Percentiles rank a stretch among this genome's conserved stretches.
phyloP scores from a whole-genome alignment of 768 basidiomycete genomes.

The Pilatotrama ljubarskyi region DNA sequence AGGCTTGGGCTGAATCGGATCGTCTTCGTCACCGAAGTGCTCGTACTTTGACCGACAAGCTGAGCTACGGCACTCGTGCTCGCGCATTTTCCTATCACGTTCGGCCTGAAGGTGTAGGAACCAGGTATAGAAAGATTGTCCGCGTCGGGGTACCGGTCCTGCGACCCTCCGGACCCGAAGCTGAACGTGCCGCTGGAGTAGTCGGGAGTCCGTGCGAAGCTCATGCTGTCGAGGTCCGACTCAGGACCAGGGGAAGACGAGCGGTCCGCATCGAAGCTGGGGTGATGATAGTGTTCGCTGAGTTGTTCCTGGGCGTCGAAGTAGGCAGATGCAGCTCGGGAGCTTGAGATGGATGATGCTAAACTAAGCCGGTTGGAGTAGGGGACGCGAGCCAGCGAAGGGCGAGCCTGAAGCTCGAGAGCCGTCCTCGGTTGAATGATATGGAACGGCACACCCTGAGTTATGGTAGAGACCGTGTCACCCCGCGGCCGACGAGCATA shows the following conservation, averaged over 20 bases:
- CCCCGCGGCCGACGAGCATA: neutral
- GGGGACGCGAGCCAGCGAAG: neutral
- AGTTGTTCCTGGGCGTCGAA: conserved; percentile 13
- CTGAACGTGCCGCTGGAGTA: conserved; percentile 13
- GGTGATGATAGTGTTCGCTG: conserved; percentile 1
- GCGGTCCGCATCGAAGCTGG: neutral
- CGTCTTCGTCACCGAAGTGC: conserved; percentile 15
- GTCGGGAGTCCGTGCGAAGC: conserved; percentile 28
- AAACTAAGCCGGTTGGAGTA: neutral
- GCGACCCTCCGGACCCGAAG: conserved; percentile 8
- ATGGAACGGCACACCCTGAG: conserved; percentile 7
- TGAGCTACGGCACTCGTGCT: conserved; percentile 4
- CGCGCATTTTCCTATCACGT: neutral
- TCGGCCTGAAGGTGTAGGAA: conserved; percentile 2
- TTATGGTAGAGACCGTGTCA: conserved; percentile 10
- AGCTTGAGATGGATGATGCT: neutral
- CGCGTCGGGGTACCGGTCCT: neutral
- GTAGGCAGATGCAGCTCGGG: conserved; percentile 4
- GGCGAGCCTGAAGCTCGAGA: neutral
- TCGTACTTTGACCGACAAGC: conserved; percentile 3
- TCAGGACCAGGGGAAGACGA: conserved; percentile 13
- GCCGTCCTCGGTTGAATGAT: neutral
- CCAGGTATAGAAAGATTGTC: conserved; percentile 1
- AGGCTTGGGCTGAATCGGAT: conserved; percentile 17
- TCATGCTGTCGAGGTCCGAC: conserved; percentile 30